Base-by-base conservation (phyloP, 352 stramenopile species). In the Phytophthora kernoviae region DNA sequence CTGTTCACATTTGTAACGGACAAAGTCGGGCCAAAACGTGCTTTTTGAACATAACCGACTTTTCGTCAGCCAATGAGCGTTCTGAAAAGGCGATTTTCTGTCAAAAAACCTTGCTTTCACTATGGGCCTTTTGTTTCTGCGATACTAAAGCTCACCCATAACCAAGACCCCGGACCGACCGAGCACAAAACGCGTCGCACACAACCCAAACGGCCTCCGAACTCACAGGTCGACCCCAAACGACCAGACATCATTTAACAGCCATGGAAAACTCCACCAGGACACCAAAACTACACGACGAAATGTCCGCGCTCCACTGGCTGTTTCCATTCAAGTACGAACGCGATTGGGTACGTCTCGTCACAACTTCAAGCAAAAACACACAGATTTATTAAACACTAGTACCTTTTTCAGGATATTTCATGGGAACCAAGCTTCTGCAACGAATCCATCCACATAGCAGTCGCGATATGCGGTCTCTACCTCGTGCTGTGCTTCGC, bases 401-500 rank as follows among this genome's bases (percentile, higher is more conserved):
- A 30, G n/a, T n/a, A n/a, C n/a, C 22, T 44, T 2, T 22, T 27
- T 2, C 44, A 89, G 81, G 60, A 76, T 54, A 75, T 91, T 34
- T 80, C 84, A 44, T 90, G 80, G 84, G 45, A 91, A 54, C 70
- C 78, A 15, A 56, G 65, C 27, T 94, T 90, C 57, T 92, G 82
- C 62, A 76, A 73, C 41, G 64, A 91, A 40, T 88, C 84, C 24
- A 69, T 94, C 36, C 61, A 52, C 26, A 68, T 89, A 53, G 81
- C 70, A 11, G 54, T 96, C 34, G 57, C 68, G 40, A 56, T 94
- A 15, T 91, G 79, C 58, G 81, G 67, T 22, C 64, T 57, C 46
- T 96, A 96, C 73, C 68, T 82, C 32, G 63, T 87, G 34, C 46
- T 95, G 47, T 93, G 86, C 78, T 93, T 94, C 32, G 73, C 70